Percentiles rank a stretch among this genome's conserved stretches.
Evolutionary conservation across 768 basidiomycete genomes (phyloP).

Genomic region (Panaeolus papilionaceus): DNA sequence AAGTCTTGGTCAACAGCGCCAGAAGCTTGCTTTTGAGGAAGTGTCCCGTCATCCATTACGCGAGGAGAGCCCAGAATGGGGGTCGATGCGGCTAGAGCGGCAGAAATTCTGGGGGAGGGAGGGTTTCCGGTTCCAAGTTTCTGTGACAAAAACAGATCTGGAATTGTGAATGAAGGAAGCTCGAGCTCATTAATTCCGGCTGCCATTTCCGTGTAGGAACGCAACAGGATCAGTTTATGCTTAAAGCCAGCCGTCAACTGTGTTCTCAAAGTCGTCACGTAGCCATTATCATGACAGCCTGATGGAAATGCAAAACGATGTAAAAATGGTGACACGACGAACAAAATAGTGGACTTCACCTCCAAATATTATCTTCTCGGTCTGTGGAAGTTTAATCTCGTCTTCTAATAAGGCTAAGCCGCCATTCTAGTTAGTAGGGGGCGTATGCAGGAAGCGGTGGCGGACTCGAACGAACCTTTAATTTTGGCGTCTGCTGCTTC

Average conservation of each 20-base stretch:
- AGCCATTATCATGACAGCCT: constrained; percentile 82
- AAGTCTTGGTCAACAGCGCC: constrained; percentile 29
- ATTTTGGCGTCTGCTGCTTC: constrained; percentile 81
- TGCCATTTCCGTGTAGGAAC: constrained; percentile 67
- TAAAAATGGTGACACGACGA: constrained; percentile 16
- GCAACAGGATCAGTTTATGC: constrained; percentile 69
- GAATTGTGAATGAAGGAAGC: constrained; percentile 58
- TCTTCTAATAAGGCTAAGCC: constrained; percentile 59
- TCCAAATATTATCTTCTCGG: constrained; percentile 70
- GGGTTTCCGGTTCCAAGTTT: constrained; percentile 45
- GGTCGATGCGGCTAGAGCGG: background rate
- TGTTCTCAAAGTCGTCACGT: constrained; percentile 64
- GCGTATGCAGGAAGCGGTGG: background rate
- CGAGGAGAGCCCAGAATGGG: constrained; percentile 20
- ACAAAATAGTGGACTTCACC: constrained; percentile 42
- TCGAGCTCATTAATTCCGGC: constrained; percentile 60
- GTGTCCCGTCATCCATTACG: constrained; percentile 16
- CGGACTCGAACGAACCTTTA: constrained; percentile 54
- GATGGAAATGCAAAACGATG: constrained; percentile 13
- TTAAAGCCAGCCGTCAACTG: constrained; percentile 69
- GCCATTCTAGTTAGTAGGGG: constrained; percentile 5
- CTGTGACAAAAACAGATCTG: constrained; percentile 64
- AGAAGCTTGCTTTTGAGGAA: constrained; percentile 20
- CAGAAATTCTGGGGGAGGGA: constrained; percentile 15
- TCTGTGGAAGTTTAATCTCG: constrained; percentile 67